These are phyloP conservation scores for Marvania coccoides DNA, from an alignment of 139 green algal genomes.

Conservation along the genomic window DNA sequence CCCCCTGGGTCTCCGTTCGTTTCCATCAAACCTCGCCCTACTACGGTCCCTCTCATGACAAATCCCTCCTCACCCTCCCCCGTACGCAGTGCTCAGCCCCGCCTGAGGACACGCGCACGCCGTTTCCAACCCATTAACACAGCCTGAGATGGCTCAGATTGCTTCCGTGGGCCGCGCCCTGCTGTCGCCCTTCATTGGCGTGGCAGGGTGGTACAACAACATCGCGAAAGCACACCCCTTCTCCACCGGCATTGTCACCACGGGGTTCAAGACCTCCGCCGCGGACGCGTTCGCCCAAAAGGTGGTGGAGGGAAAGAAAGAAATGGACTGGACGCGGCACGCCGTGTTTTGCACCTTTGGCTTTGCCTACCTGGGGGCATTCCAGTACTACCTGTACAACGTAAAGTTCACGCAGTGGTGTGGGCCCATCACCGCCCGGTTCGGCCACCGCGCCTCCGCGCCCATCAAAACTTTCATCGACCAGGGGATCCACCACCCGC, in stretches of 20 bases:
- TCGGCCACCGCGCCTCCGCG: slow-evolving; percentile 61
- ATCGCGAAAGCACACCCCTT: slow-evolving; percentile 52
- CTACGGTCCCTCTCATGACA: no score
- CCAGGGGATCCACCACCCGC: slow-evolving; percentile 67
- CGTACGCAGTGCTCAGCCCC: no score
- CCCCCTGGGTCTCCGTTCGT: no score
- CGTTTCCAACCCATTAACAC: no score
- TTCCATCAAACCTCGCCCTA: no score
- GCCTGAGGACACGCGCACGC: no score
- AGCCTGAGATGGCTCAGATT: slow-evolving; percentile 26
- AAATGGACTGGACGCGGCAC: slow-evolving; percentile 74
- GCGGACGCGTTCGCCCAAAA: slow-evolving; percentile 89
- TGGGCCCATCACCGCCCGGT: slow-evolving; percentile 44
- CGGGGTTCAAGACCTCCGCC: slow-evolving; percentile 72
- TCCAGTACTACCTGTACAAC: slow-evolving; percentile 87
- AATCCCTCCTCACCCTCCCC: no score
- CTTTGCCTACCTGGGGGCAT: slow-evolving; percentile 73
- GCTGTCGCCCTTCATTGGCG: slow-evolving; percentile 31
- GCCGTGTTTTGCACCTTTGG: slow-evolving; percentile 72
- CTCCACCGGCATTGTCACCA: slow-evolving; percentile 67
- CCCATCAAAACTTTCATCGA: slow-evolving; percentile 82
- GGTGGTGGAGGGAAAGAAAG: slow-evolving; percentile 65
- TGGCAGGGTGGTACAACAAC: slow-evolving; percentile 46
- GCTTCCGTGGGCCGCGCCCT: slow-evolving; percentile 17
- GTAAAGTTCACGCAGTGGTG: slow-evolving; percentile 69